A percentile compares a stretch with the other conserved stretches of the same genome.
These are phyloP conservation scores for Globisporangium canariense DNA, from an alignment of 352 stramenopile genomes.

Conservation along the genomic window DNA sequence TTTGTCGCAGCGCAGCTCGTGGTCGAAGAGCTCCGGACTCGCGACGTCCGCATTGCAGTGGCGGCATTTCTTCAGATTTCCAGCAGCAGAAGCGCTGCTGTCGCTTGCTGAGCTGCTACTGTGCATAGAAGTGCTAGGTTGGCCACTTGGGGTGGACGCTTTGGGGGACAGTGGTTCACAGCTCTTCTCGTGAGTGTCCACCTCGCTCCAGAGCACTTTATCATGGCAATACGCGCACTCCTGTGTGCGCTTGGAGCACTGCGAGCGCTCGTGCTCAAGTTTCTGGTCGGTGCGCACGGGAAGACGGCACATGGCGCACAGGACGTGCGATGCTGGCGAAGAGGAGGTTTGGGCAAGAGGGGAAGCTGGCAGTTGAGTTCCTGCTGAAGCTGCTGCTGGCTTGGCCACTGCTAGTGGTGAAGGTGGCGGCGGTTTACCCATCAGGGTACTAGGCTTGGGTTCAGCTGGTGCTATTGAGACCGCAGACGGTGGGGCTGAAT, in stretches of 20 bases:
- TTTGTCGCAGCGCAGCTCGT: conserved; percentile 77
- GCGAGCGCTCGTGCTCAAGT: conserved; percentile 47
- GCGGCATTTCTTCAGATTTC: conserved; percentile 55
- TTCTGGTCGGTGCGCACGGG: conserved; percentile 45
- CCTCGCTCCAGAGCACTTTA: conserved; percentile 40
- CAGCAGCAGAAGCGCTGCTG: neutral
- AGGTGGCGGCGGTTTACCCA: neutral
- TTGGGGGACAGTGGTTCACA: conserved; percentile 8
- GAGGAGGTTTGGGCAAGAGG: neutral
- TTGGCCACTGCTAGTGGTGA: neutral
- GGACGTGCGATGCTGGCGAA: conserved; percentile 20
- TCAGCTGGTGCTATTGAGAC: neutral
- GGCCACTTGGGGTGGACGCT: neutral
- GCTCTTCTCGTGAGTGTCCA: conserved; percentile 35
- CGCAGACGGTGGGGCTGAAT: neutral
- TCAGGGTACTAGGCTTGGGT: neutral
- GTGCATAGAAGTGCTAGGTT: neutral
- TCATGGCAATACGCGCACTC: conserved; percentile 35
- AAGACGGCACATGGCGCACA: conserved; percentile 48
- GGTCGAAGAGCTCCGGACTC: conserved; percentile 49
- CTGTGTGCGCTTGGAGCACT: conserved; percentile 54
- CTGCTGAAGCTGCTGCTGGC: neutral
- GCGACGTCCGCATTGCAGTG: conserved; percentile 52
- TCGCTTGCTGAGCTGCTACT: neutral
- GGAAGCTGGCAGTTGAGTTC: neutral